Evolutionary conservation across 1,284 basidiomycete genomes (phyloP), one percentile per base, ranked within the genome.

Genomic region (Apiotrichum akiyoshidainum): DNA sequence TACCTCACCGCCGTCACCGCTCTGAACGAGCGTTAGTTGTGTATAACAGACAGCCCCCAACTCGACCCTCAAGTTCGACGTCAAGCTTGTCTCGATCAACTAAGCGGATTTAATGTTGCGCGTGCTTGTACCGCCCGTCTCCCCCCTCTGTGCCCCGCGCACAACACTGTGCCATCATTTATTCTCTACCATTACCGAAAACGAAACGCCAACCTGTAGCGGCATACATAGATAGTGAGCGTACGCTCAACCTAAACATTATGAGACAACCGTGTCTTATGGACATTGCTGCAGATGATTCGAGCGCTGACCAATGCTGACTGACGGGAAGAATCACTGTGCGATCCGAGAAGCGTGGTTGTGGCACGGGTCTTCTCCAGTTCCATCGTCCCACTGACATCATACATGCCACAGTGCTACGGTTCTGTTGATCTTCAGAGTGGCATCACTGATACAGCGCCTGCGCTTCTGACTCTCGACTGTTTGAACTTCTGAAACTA

Each of bases 1-100:
- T 89, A 86, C 72, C 76, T 87, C 45, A 72, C 70, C 54, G 77
- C 72, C 59, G 80, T 86, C 16, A 87, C 86, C 0, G 85, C 87
- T 9, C 58, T 73, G 0, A 78, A 82, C 44, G 85, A 83, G 44
- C 85, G 87, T n/a, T 80, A n/a, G n/a, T n/a, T n/a, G n/a, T n/a
- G n/a, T n/a, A n/a, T n/a, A n/a, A n/a, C n/a, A n/a, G n/a, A n/a
- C n/a, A n/a, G n/a, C 82, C 39, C 46, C 52, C 53, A 74, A 71
- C 76, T 79, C 80, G 19, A 81, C 80, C 39, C 74, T 83, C 57
- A 72, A 76, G 63, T 83, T 83, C 67, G 82, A 83, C 55, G 79
- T 82, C 74, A 83, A 83, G 76, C 75, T 82, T 39, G 78, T 82
- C 57, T 75, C 78, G 52, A 72, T 81, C 68, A 80, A 80, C 68